Percentiles rank a stretch among this genome's conserved stretches.
Evolutionary conservation across 192 early-diverging fungal genomes (phyloP).

Genomic region (Pilobolus umbonatus): DNA sequence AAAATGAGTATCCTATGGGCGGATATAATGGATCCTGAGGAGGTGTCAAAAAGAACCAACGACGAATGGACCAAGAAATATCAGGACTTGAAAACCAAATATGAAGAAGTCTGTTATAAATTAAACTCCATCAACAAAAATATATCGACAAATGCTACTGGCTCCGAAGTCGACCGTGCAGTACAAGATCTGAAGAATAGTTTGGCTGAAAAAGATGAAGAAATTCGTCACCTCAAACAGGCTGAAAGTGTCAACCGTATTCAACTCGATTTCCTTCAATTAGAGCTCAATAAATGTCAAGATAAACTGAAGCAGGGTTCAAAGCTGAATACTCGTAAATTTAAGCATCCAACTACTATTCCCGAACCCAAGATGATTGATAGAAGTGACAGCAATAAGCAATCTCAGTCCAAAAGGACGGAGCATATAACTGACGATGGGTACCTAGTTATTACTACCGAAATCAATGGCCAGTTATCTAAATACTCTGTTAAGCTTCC

Average conservation of each 20-base stretch:
- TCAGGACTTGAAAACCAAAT: not conserved
- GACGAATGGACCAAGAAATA: constrained; percentile 10
- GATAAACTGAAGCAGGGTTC: not conserved
- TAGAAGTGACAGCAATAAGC: not conserved
- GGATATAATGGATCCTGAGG: constrained; percentile 13
- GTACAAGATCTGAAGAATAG: constrained; percentile 1
- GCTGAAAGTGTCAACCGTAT: constrained; percentile 15
- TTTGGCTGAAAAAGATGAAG: constrained; percentile 5
- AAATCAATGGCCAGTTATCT: constrained; percentile 19
- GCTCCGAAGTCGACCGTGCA: not conserved
- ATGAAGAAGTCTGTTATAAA: not conserved
- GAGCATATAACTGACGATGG: constrained; percentile 11
- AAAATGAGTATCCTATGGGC: not conserved
- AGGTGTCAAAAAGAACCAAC: constrained; percentile 1
- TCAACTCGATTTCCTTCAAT: constrained; percentile 15
- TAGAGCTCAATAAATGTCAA: constrained; percentile 12
- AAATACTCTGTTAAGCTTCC: constrained; percentile 8
- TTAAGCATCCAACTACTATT: not conserved
- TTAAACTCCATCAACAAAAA: no score
- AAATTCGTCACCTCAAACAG: constrained; percentile 15
- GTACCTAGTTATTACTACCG: constrained; percentile 11
- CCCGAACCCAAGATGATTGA: not conserved
- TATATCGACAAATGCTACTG: not conserved
- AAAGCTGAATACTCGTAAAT: not conserved
- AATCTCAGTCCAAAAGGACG: not conserved